Evolutionary conservation across 192 early-diverging fungal genomes (phyloP), one percentile per base, ranked within the genome.

Genomic region (Backusella australiensis): DNA sequence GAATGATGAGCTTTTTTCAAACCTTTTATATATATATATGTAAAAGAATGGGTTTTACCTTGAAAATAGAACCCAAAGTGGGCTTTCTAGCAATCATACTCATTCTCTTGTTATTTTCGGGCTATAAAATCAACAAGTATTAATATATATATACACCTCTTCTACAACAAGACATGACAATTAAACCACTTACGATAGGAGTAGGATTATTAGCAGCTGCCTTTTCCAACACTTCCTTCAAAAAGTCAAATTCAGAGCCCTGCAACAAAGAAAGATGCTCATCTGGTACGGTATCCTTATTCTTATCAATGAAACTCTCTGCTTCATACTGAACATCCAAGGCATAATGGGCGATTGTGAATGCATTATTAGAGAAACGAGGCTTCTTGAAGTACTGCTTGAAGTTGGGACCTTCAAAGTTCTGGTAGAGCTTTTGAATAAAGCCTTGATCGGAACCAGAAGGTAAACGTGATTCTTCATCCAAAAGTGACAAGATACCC

Each of bases 61-160:
- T 98, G 89, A 99, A 99, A 46, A 98, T 97, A 12, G 96, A 91
- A n/a, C 98, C 98, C 17, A 99, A 89, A 6, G 98, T 98, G 2
- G 93, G 93, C 79, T 95, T 97, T 78, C 92, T 93, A 21, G 88
- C 80, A 56, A 84, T 81, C 15, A 88, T 80, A 71, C 84, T 85
- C 79, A 82, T 82, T 70, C 87, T 81, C 76, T 87, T 89, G 44
- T 67, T 77, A 41, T 72, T 59, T 44, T 78, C 63, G 39, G 68
- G 69, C 73, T 65, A 74, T 68, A 19, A 65, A 15, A 7, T 29
- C 19, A 34, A 72, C 11, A 52, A 11, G 32, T 19, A 77, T 41
- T 76, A 75, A 34, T 75, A 78, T 35, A 46, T 29, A 29, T 29
- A 35, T 21, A 35, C 19, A 67, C 19, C 7, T 39, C 11, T 32